Base-by-base conservation (phyloP, 2,329 filamentous ascomycete species). In the Aspergillus pseudoterreus region DNA sequence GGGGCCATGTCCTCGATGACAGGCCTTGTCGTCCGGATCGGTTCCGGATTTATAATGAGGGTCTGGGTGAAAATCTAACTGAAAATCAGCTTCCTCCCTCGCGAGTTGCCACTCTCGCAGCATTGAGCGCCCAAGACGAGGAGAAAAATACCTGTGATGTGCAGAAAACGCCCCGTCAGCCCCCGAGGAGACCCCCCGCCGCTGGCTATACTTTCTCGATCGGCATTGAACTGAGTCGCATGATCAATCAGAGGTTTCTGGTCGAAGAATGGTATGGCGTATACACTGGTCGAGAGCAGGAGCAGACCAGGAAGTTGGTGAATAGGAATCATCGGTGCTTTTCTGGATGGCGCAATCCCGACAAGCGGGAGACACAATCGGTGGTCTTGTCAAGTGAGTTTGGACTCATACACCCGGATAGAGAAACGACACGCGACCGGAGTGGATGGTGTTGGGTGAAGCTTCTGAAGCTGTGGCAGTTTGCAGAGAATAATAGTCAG, bases 41-140 rank as follows among this genome's bases (percentile, higher is more conserved):
- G 88, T 82, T 69, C 92, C 87, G 6, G 82, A 72, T 71, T 90
- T 86, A 78, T 96, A 99, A 72, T 89, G 88, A 41, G 83, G 82
- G 70, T 99, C 94, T 43, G 91, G 90, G 65, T 99, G 94, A 62
- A 97, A 82, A 74, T 99, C 94, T 96, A 21, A 9, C 2, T 15
- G 21, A 47, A 15, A 14, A 19, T 51, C 42, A 51, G 50, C 45
- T 21, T 22, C 14, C 2, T 35, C 22, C 27, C 8, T 30, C 6
- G 6, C 27, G 11, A 30, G 10, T 30, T 9, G 27, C 27, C 27
- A 30, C 8, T 30, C 10, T 8, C 27, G 27, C 27, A 9, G 27
- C 27, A 30, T 30, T 30, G 27, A 9, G 27, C 24, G 24, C 24
- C 24, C 24, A 27, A 27, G 24, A 4, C 27, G 27, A 30, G 10